A percentile compares a stretch with the other conserved stretches of the same genome.
phyloP scores from a whole-genome alignment of 495 filamentous ascomycete species.

The Neurospora tetraspora region DNA sequence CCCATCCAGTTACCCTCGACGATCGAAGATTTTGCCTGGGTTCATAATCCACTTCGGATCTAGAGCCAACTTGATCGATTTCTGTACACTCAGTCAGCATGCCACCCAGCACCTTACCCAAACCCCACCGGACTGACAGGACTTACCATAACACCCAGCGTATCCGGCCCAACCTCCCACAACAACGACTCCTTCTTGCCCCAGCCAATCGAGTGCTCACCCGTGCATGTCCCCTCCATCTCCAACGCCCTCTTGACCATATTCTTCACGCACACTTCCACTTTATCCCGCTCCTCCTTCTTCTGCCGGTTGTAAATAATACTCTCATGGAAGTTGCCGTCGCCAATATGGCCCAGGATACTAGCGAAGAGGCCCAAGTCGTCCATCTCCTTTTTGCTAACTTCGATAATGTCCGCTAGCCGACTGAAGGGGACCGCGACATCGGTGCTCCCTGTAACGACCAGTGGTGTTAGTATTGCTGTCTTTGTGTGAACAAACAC shows the following conservation, averaged over 20 bases:
- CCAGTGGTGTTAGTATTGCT: not conserved
- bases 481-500: not conserved
- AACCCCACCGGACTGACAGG: not conserved
- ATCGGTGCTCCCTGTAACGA: constrained; percentile 57
- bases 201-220: constrained; percentile 83
- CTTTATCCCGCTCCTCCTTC: constrained; percentile 55
- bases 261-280: constrained; percentile 71
- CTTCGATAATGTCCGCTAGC: constrained; percentile 81
- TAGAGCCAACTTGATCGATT: constrained; percentile 68
- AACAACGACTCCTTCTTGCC: constrained; percentile 75
- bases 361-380: constrained; percentile 74
- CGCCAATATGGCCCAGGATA: constrained; percentile 75
- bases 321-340: constrained; percentile 87
- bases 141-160: constrained; percentile 65
- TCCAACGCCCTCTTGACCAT: constrained; percentile 83
- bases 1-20: constrained; percentile 10
- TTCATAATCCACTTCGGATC: constrained; percentile 89
- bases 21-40: constrained; percentile 81
- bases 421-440: constrained; percentile 82
- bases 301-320: constrained; percentile 71
- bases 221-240: constrained; percentile 90
- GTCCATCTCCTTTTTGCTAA: constrained; percentile 82
- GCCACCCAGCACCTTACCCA: not conserved
- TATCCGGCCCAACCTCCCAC: constrained; percentile 74
- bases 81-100: constrained; percentile 16